Percentiles rank a stretch among this genome's conserved stretches.
Evolutionary conservation across 345 rosid genomes (phyloP).

Genomic region (Salix brachista): DNA sequence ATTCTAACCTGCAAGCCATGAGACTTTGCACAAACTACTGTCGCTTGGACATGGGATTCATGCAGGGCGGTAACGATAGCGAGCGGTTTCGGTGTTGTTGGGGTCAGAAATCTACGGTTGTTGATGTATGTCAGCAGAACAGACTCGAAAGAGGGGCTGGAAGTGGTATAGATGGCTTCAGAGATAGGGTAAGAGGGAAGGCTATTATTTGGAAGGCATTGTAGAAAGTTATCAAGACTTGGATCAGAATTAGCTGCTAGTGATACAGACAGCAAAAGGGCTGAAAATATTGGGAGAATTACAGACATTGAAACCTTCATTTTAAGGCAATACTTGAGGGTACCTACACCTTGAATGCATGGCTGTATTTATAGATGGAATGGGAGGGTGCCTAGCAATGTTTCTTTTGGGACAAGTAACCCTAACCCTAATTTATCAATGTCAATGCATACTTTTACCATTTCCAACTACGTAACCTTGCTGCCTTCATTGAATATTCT

Average conservation of each 20-base stretch:
- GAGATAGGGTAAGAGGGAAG: neutral
- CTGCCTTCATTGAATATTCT: neutral
- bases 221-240: neutral
- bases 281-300: neutral
- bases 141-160: neutral
- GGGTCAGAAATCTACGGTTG: neutral
- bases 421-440: neutral
- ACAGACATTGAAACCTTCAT: neutral
- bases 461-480: neutral
- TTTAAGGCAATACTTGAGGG: neutral
- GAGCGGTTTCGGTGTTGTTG: neutral
- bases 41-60: constrained; percentile 9
- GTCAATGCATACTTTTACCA: neutral
- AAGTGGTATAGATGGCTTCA: neutral
- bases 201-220: neutral
- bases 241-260: neutral
- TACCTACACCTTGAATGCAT: neutral
- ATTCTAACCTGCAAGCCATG: neutral
- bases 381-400: neutral
- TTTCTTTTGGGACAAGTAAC: neutral
- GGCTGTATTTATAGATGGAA: neutral
- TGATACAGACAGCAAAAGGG: neutral
- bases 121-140: neutral
- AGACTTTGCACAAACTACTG: neutral
- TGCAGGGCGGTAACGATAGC: neutral